Percentiles rank a stretch among this genome's conserved stretches.
These are phyloP conservation scores for Planoprotostelium fungivorum DNA, from an alignment of 78 protist species.

Conservation along the genomic window DNA sequence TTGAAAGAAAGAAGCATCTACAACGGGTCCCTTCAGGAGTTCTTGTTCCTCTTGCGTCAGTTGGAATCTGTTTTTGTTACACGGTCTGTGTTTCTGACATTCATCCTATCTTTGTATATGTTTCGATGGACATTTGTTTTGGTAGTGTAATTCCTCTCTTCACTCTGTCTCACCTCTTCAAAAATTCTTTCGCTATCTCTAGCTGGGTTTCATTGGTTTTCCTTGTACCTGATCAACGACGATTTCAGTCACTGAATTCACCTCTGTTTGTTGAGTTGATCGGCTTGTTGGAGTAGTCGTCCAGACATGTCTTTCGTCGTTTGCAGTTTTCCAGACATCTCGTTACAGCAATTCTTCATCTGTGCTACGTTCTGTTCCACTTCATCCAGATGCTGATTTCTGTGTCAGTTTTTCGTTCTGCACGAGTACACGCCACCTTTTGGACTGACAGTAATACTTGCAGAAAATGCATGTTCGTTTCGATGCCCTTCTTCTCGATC, in stretches of 20 bases:
- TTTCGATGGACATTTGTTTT: too few relatives aligned
- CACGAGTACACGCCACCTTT: too few relatives aligned
- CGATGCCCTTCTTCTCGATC: conserved; percentile 40
- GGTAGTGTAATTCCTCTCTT: too few relatives aligned
- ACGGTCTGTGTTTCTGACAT: too few relatives aligned
- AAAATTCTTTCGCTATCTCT: not conserved
- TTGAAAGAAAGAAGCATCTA: conserved; percentile 19
- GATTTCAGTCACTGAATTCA: not conserved
- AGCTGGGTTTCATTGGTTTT: conserved; percentile 32
- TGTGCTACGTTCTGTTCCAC: conserved; percentile 21
- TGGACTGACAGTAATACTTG: conserved; percentile 34
- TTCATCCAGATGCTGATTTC: conserved; percentile 29
- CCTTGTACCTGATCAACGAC: not conserved
- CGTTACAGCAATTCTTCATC: conserved; percentile 23
- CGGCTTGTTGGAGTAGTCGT: conserved; percentile 14
- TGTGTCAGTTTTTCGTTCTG: too few relatives aligned
- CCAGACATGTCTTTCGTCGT: conserved; percentile 12
- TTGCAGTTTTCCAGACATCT: conserved; percentile 16
- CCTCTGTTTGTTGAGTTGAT: not conserved
- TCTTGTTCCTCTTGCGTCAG: conserved; percentile 24
- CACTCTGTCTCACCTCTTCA: not conserved
- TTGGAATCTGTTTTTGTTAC: conserved; percentile 32
- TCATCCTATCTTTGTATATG: too few relatives aligned
- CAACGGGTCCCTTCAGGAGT: conserved; percentile 4
- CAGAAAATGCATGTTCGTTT: conserved; percentile 26